These are phyloP conservation scores for Ustilago esculenta DNA, from an alignment of 1,284 basidiomycete species.

Conservation along the genomic window DNA sequence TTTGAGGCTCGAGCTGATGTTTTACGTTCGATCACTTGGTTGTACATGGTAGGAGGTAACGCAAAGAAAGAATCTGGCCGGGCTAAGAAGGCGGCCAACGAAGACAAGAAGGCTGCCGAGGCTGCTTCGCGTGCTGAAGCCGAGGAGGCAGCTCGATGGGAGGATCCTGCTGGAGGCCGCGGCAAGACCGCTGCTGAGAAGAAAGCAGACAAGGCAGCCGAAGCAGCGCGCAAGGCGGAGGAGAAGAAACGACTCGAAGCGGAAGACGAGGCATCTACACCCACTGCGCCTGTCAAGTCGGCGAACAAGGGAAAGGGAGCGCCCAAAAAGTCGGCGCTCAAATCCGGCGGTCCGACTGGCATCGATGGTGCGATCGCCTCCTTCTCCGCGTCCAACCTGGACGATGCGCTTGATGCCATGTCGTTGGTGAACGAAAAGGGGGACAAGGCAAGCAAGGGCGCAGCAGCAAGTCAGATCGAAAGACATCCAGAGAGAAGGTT, in stretches of 20 bases:
- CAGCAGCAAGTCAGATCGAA: conserved; percentile 81
- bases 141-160: conserved; percentile 82
- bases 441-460: conserved; percentile 80
- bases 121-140: conserved; percentile 74
- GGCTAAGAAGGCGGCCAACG: conserved; percentile 93
- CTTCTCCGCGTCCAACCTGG: conserved; percentile 84
- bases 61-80: conserved; percentile 54
- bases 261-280: conserved; percentile 80
- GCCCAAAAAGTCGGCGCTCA: conserved; percentile 38
- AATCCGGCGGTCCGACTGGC: conserved; percentile 27
- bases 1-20: no score
- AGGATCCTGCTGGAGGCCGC: conserved; percentile 71
- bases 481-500: conserved; percentile 86
- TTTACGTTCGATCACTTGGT: no score
- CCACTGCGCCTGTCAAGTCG: conserved; percentile 75
- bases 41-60: conserved; percentile 29
- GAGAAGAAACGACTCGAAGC: conserved; percentile 72
- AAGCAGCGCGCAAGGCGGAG: conserved; percentile 70
- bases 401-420: conserved; percentile 89
- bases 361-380: conserved; percentile 65
- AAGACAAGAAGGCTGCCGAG: conserved; percentile 76
- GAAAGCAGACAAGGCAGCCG: conserved; percentile 73
- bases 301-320: conserved; percentile 69
- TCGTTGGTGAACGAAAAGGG: conserved; percentile 88
- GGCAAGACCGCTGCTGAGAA: conserved; percentile 78